Percentiles rank a stretch among this genome's conserved stretches.
phyloP scores from a whole-genome alignment of 2,329 filamentous ascomycete species.

The Paecilomyces sp. region DNA sequence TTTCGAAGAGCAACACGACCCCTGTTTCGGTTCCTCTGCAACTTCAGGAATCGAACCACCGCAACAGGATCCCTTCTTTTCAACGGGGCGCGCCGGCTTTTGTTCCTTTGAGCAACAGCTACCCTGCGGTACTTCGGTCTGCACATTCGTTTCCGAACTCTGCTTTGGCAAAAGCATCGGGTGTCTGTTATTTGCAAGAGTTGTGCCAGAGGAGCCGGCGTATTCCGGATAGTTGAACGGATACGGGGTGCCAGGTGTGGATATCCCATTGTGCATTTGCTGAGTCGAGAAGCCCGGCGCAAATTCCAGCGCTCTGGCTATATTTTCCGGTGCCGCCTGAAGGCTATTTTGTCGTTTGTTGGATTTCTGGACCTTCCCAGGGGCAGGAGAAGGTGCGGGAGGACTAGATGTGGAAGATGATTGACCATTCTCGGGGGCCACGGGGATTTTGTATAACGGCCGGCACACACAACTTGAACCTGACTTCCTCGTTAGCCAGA shows the following conservation, averaged over 20 bases:
- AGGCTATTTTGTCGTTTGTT: conserved; percentile 24
- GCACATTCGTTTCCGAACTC: neutral
- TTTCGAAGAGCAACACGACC: neutral
- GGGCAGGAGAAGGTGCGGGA: conserved; percentile 15
- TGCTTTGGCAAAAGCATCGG: neutral
- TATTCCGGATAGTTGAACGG: neutral
- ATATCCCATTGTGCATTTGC: conserved; percentile 11
- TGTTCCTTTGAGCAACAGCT: conserved; percentile 19
- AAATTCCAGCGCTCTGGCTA: conserved; percentile 25
- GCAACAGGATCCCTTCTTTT: conserved; percentile 22
- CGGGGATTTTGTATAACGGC: conserved; percentile 33
- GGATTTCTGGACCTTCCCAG: conserved; percentile 29
- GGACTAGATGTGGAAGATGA: conserved; percentile 8
- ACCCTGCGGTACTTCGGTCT: neutral
- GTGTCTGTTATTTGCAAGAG: neutral
- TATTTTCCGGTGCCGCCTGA: conserved; percentile 25
- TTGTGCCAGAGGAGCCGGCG: neutral
- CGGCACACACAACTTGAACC: conserved; percentile 35
- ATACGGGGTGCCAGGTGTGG: conserved; percentile 6
- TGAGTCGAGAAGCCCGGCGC: conserved; percentile 17
- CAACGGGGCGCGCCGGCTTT: conserved; percentile 1
- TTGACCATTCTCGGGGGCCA: conserved; percentile 14
- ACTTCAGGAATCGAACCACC: conserved; percentile 7
- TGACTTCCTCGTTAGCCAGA: conserved; percentile 12
- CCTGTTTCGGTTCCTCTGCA: neutral